These are phyloP conservation scores for Thraustochytrium sp. DNA, from an alignment of 352 stramenopile species.

Conservation along the genomic window DNA sequence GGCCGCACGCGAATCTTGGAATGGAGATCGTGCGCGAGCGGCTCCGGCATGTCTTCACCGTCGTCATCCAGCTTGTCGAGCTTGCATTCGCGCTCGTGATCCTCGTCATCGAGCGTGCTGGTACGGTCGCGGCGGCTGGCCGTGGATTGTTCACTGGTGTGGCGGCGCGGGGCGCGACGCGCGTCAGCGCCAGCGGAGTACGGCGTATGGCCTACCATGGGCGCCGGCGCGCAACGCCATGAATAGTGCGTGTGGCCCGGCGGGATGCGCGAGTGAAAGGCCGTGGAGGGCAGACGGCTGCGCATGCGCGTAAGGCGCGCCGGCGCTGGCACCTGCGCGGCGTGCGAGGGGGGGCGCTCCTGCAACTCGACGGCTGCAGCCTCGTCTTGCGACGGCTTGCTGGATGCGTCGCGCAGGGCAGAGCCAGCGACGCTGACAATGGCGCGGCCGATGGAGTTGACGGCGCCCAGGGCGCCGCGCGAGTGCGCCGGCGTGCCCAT, in stretches of 20 bases:
- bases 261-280: background rate
- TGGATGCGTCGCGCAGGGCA: background rate
- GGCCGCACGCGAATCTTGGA: no score
- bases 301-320: no score
- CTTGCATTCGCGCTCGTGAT: no score
- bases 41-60: no score
- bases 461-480: background rate
- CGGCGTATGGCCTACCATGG: background rate
- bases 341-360: background rate
- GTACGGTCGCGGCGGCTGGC: no score
- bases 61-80: no score
- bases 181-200: background rate
- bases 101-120: no score
- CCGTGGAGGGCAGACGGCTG: background rate
- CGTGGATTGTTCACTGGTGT: no score
- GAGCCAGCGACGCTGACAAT: background rate
- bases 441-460: background rate
- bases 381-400: background rate
- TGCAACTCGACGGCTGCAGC: background rate
- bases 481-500: background rate
- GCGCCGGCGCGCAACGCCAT: background rate
- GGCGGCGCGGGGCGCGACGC: no score
- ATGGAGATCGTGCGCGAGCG: no score
- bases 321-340: background rate
- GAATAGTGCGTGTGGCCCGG: background rate